Base-by-base conservation (phyloP, 768 basidiomycete species). In the Plicaturopsis crispa region DNA sequence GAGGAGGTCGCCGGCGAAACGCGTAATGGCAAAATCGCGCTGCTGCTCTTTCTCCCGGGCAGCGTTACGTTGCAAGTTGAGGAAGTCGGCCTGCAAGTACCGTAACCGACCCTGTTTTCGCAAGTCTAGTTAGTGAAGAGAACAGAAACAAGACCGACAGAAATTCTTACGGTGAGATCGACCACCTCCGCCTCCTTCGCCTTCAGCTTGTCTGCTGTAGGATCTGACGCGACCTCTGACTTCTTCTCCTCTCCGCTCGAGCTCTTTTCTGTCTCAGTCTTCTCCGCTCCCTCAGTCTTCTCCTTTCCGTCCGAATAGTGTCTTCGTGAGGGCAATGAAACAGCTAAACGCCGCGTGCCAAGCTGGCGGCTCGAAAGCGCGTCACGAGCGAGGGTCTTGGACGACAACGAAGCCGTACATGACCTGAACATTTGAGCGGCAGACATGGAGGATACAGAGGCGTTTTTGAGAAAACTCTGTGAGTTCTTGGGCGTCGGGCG, bases 81-180 rank as follows among this genome's bases (percentile, higher is more conserved):
- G 66, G 62, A 91, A 92, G 65, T 99, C 96, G 50, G 96, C 96
- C 55, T 92, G 84, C 41, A 88, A 70, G 57, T 97, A 96, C 33
- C 85, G 81, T 50, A 96, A 70, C 46, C 91, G 87, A 56, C 80
- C 73, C 94, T 96, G 59, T 14, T 26, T 6, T 41, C 48, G 34
- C 46, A 41, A 39, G 22, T 11, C 35, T 36, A 33, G 47, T 42
- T 41, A 45, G 48, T 24, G 19, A 37, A 21, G 22, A 39, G 34
- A 38, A 31, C 18, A 18, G 18, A 19, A 19, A 21, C 14, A 16
- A 24, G 31, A 37, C 20, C 19, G 18, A 38, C 38, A 18, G n/a
- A 17, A 24, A 13, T 24, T 65, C 84, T 49, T 51, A 91, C 89
- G 45, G 80, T 88, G 44, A 91, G 67, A 59, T 91, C 90, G n/a